These are phyloP conservation scores for Cubamyces lactineus DNA, from an alignment of 768 basidiomycete genomes.

Conservation along the genomic window DNA sequence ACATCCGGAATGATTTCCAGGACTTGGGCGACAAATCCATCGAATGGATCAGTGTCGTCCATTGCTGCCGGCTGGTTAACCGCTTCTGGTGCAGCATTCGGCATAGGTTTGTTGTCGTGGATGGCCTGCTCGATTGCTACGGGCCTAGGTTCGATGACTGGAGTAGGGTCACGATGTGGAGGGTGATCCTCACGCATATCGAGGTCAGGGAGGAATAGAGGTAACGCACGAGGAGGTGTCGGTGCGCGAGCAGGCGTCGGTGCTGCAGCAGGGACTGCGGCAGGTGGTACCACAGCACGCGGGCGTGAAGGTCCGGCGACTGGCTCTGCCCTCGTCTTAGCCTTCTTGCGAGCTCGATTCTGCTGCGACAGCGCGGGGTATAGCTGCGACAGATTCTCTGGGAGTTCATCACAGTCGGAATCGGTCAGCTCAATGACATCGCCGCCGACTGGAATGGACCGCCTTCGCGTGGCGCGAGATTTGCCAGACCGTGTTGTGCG, in stretches of 20 bases:
- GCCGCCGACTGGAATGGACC: constrained; percentile 6
- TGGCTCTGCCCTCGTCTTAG: constrained; percentile 11
- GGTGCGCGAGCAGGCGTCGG: neutral
- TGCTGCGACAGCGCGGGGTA: neutral
- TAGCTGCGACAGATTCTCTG: constrained; percentile 3
- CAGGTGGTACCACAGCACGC: neutral
- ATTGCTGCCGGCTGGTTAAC: neutral
- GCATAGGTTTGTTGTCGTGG: neutral
- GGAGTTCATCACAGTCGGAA: constrained; percentile 45
- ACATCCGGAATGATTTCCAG: constrained; percentile 77
- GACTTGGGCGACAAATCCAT: constrained; percentile 48
- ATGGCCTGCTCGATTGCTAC: neutral
- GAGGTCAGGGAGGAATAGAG: constrained; percentile 8
- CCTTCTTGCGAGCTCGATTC: neutral
- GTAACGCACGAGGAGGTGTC: neutral
- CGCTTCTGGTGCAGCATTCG: neutral
- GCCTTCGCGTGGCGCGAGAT: constrained; percentile 4
- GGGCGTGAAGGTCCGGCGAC: constrained; percentile 18
- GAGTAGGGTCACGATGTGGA: neutral
- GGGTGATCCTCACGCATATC: neutral
- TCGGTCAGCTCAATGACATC: constrained; percentile 57
- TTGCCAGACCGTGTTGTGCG: neutral
- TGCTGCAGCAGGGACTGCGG: neutral
- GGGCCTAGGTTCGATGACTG: neutral
- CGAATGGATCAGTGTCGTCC: constrained; percentile 2